Percentiles rank a stretch among this genome's conserved stretches.
Conservation (phyloP, 176 grass and related monocot genomes). For the Secale cereale region DNA sequence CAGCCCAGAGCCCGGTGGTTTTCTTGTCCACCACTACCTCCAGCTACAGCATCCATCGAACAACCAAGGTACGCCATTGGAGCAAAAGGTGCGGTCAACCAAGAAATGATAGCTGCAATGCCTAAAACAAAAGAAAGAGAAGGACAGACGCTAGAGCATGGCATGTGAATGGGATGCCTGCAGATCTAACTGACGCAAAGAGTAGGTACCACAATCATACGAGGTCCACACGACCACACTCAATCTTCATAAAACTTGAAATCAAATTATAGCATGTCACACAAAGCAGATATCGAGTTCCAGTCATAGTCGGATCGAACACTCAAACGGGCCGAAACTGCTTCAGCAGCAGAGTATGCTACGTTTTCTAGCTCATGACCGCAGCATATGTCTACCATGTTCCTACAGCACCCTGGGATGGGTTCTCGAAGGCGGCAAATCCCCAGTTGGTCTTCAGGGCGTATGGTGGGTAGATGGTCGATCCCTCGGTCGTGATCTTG, state of each 20-base stretch:
- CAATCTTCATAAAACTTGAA: conserved; percentile 2
- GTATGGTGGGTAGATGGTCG: conserved; percentile 75
- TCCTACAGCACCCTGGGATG: conserved; percentile 75
- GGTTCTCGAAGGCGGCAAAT: conserved; percentile 77
- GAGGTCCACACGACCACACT: not conserved
- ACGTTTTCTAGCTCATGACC: conserved; percentile 13
- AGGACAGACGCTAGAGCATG: no score
- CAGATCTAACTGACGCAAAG: no score
- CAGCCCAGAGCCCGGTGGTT: no score
- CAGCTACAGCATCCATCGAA: no score
- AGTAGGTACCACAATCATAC: not conserved
- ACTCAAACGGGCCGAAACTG: not conserved
- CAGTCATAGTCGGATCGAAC: conserved; percentile 15
- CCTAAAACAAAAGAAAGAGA: no score
- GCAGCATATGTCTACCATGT: conserved; percentile 57
- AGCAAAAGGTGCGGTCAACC: no score
- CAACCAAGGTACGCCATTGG: no score
- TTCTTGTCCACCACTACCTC: no score
- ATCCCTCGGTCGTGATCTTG: conserved; percentile 47
- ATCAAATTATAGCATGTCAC: conserved; percentile 4
- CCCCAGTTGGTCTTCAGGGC: conserved; percentile 84
- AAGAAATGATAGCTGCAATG: no score
- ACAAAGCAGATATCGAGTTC: conserved; percentile 37
- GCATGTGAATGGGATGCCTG: no score
- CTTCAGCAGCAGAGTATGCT: conserved; percentile 5